Evolutionary conservation across 2,329 filamentous ascomycete species (phyloP).

Genomic region (Epichloe elymi): DNA sequence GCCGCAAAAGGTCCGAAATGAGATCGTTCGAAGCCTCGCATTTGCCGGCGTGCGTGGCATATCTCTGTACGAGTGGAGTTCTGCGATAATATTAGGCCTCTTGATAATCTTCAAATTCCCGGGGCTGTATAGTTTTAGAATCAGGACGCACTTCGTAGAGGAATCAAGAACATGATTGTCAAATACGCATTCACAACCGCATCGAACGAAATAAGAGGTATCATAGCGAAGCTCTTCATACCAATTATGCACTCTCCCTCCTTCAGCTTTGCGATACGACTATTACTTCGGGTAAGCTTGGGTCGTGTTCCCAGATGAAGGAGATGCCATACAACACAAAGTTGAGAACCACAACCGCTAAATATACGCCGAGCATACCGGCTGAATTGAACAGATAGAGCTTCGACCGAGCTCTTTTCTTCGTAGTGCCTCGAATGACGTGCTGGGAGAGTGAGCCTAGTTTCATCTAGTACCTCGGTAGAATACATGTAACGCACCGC

Average conservation of each 20-base stretch:
- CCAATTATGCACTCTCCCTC: constrained; percentile 47
- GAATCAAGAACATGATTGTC: constrained; percentile 49
- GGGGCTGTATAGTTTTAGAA: neutral
- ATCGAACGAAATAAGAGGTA: constrained; percentile 49
- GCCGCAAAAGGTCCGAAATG: constrained; percentile 46
- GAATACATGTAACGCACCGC: constrained; percentile 28
- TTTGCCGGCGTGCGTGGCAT: constrained; percentile 27
- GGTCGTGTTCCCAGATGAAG: neutral
- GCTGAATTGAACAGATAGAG: constrained; percentile 49
- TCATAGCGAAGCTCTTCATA: constrained; percentile 43
- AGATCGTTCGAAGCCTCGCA: constrained; percentile 34
- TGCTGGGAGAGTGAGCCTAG: constrained; percentile 25
- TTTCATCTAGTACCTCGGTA: neutral
- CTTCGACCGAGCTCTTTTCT: constrained; percentile 38
- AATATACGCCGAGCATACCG: constrained; percentile 36
- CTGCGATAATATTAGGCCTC: constrained; percentile 17
- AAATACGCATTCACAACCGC: constrained; percentile 49
- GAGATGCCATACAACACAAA: constrained; percentile 40
- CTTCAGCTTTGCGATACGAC: constrained; percentile 43
- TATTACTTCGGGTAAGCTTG: constrained; percentile 12
- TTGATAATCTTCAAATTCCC: neutral
- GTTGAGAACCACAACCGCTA: constrained; percentile 39
- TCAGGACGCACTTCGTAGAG: constrained; percentile 34
- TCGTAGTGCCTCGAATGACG: constrained; percentile 41
- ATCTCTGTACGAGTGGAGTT: constrained; percentile 40